These are phyloP conservation scores for Ceriops tagal DNA, from an alignment of 345 rosid genomes.

Conservation along the genomic window DNA sequence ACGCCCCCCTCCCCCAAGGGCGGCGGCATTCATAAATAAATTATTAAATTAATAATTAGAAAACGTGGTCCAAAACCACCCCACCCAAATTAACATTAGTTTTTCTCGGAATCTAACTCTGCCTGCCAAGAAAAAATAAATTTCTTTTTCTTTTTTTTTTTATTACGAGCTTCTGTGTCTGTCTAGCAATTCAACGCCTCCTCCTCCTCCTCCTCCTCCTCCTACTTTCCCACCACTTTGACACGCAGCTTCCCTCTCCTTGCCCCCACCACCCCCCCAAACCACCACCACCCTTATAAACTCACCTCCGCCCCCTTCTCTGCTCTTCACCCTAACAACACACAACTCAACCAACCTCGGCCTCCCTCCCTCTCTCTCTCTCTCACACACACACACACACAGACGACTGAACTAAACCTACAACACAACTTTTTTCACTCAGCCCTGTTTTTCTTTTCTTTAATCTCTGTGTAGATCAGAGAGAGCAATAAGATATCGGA, in stretches of 20 bases:
- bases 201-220: constrained; percentile 13
- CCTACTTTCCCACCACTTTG: constrained; percentile 42
- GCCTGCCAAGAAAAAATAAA: neutral
- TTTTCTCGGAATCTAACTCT: neutral
- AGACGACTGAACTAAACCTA: neutral
- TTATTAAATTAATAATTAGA: neutral
- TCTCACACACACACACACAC: neutral
- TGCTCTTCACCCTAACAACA: neutral
- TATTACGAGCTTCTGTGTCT: too few species aligned
- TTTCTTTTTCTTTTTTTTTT: neutral
- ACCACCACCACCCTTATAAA: constrained; percentile 15
- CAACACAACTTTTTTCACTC: neutral
- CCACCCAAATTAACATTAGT: neutral
- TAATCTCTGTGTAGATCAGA: neutral
- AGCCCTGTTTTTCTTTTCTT: too few species aligned
- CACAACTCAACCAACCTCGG: neutral
- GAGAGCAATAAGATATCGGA: neutral
- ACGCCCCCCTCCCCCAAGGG: too few species aligned
- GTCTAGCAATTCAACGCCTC: constrained; percentile 1
- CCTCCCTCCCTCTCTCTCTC: neutral
- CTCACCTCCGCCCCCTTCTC: neutral
- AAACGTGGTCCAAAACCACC: constrained; percentile 22
- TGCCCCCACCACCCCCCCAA: neutral
- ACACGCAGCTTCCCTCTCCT: constrained; percentile 55
- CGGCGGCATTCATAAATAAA: too few species aligned